A percentile compares a stretch with the other conserved stretches of the same genome.
phyloP scores from a whole-genome alignment of 257 asterid genomes.

The Salvia splendens region DNA sequence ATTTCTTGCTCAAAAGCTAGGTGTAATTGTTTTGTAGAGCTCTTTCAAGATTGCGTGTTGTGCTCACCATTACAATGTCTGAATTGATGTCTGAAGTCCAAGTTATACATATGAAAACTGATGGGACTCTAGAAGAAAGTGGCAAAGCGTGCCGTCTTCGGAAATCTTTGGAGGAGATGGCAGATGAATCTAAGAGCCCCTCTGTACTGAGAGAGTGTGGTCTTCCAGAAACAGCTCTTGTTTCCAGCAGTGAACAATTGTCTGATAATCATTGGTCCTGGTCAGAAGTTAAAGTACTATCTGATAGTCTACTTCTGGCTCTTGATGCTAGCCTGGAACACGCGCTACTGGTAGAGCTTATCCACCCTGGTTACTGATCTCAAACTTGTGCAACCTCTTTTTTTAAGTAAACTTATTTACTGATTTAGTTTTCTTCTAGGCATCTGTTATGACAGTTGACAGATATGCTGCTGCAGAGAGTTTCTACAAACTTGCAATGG shows the following conservation, averaged over 20 bases:
- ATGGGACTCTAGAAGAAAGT: slow-evolving; percentile 92
- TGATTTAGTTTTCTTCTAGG: slow-evolving; percentile 47
- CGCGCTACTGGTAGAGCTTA: slow-evolving; percentile 74
- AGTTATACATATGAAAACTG: slow-evolving; percentile 92
- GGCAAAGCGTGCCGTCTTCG: slow-evolving; percentile 94
- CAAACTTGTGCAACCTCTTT: slow-evolving; percentile 21
- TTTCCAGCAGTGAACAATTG: slow-evolving; percentile 47
- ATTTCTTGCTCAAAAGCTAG: slow-evolving; percentile 33
- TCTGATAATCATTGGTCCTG: slow-evolving; percentile 74
- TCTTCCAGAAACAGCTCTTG: slow-evolving; percentile 71
- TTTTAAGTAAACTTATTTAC: slow-evolving; percentile 9
- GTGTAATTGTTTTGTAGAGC: slow-evolving; percentile 59
- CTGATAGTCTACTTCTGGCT: slow-evolving; percentile 85
- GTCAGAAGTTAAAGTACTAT: slow-evolving; percentile 76
- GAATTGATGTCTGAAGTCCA: slow-evolving; percentile 99
- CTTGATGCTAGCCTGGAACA: slow-evolving; percentile 99
- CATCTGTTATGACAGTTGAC: slow-evolving; percentile 87
- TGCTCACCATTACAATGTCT: slow-evolving; percentile 89
- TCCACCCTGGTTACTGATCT: slow-evolving; percentile 30
- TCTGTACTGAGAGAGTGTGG: slow-evolving; percentile 64
- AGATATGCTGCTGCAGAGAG: slow-evolving; percentile 99
- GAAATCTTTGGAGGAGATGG: slow-evolving; percentile 81
- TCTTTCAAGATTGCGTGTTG: slow-evolving; percentile 87
- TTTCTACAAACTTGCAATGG: slow-evolving; percentile 95
- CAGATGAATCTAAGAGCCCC: slow-evolving; percentile 71